phyloP scores from a whole-genome alignment of 257 asterid genomes.

The Vinca minor region DNA sequence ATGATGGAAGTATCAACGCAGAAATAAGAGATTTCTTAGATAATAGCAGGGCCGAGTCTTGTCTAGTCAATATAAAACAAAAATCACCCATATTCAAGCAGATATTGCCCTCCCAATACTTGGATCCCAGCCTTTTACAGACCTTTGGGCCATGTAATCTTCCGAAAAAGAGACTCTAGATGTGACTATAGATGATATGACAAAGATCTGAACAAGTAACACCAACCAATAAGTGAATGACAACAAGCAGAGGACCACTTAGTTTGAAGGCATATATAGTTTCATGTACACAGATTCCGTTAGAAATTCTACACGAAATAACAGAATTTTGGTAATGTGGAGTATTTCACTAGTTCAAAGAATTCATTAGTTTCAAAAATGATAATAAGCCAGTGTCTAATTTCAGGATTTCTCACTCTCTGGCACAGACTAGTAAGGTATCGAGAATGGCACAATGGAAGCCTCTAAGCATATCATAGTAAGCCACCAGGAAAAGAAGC shows the following conservation, averaged over 20 bases:
- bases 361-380: not conserved
- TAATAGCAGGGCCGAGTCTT: not conserved
- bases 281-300: not conserved
- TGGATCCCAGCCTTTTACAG: not conserved
- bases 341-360: not conserved
- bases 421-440: too few species aligned
- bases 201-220: not conserved
- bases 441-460: not conserved
- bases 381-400: not conserved
- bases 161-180: not conserved
- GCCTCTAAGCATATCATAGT: not conserved
- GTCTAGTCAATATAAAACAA: not conserved
- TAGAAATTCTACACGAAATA: not conserved
- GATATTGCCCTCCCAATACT: not conserved
- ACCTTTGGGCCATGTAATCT: not conserved
- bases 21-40: not conserved
- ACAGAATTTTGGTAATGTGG: not conserved
- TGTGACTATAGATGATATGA: not conserved
- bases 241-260: not conserved
- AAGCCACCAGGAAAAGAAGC: conserved; percentile 8
- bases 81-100: not conserved
- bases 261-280: not conserved
- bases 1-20: not conserved
- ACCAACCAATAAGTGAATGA: too few species aligned
- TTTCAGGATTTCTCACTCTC: not conserved